phyloP scores from a whole-genome alignment of 371 early-diverging fungal species.

The Phascolomyces articulosus region DNA sequence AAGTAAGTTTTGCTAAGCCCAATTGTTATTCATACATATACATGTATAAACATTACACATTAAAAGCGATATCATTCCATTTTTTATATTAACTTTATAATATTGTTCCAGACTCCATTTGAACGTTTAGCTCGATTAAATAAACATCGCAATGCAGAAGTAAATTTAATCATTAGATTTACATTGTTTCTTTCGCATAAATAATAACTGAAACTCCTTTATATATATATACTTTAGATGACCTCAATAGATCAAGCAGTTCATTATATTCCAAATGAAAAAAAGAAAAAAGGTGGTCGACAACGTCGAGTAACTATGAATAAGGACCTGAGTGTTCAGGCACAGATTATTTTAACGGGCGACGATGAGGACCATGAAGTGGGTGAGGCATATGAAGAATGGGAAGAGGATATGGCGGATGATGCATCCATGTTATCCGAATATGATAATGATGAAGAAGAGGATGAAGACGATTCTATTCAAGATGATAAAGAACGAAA shows the following conservation, averaged over 20 bases:
- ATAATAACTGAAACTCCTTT: too few species aligned
- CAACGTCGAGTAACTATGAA: conserved; percentile 18
- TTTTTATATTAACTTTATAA: conserved; percentile 47
- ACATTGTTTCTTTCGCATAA: too few species aligned
- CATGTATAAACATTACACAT: too few species aligned
- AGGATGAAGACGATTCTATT: conserved; percentile 1
- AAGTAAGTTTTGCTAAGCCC: conserved; percentile 48
- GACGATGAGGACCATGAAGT: conserved; percentile 29
- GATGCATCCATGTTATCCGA: conserved; percentile 10
- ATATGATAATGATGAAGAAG: conserved; percentile 6
- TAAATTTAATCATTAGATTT: conserved; percentile 9
- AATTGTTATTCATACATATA: background rate
- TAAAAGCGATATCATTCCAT: too few species aligned
- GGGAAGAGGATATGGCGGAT: conserved; percentile 40
- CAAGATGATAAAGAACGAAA: background rate
- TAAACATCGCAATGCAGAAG: conserved; percentile 79
- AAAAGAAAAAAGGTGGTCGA: conserved; percentile 13
- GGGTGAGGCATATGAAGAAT: conserved; percentile 36
- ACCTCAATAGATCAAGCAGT: conserved; percentile 36
- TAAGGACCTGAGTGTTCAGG: conserved; percentile 24
- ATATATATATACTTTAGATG: conserved; percentile 23
- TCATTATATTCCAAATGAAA: conserved; percentile 20
- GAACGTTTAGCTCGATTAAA: conserved; percentile 92
- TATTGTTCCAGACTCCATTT: conserved; percentile 72
- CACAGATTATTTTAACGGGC: conserved; percentile 30